These are phyloP conservation scores for Coemansia reversa DNA, from an alignment of 192 early-diverging fungal species.

Conservation along the genomic window DNA sequence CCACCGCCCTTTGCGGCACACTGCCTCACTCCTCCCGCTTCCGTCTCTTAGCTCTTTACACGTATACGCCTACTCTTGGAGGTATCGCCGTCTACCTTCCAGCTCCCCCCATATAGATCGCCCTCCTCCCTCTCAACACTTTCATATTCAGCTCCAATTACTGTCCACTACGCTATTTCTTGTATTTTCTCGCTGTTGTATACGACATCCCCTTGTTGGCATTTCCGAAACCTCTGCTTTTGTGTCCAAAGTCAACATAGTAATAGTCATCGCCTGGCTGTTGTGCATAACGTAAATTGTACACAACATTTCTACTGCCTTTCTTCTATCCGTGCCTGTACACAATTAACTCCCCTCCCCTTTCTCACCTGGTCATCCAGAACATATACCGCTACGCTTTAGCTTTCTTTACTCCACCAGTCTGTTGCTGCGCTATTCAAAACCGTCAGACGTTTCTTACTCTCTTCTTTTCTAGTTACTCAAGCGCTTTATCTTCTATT, in stretches of 20 bases:
- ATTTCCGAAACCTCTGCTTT: no score
- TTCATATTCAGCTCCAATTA: no score
- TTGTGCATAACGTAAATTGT: slow-evolving; percentile 9
- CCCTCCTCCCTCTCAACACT: no score
- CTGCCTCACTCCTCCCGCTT: no score
- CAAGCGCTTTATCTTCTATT: not conserved
- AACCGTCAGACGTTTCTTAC: not conserved
- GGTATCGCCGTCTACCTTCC: no score
- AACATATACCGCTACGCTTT: not conserved
- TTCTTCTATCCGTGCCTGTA: slow-evolving; percentile 16
- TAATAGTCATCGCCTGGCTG: slow-evolving; percentile 1
- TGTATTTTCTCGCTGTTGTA: no score
- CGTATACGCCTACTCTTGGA: no score
- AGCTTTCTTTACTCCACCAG: not conserved
- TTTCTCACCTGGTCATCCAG: not conserved
- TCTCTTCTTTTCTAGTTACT: not conserved
- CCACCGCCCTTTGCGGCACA: no score
- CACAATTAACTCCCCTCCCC: slow-evolving; percentile 16
- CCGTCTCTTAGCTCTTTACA: no score
- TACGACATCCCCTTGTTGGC: no score
- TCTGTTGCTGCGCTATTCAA: slow-evolving; percentile 4
- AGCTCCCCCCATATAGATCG: no score
- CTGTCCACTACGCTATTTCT: no score
- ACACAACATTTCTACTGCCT: slow-evolving; percentile 12
- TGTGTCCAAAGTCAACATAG: not conserved